phyloP scores from a whole-genome alignment of 805 yeast species.

The Candida cerambycidarum region DNA sequence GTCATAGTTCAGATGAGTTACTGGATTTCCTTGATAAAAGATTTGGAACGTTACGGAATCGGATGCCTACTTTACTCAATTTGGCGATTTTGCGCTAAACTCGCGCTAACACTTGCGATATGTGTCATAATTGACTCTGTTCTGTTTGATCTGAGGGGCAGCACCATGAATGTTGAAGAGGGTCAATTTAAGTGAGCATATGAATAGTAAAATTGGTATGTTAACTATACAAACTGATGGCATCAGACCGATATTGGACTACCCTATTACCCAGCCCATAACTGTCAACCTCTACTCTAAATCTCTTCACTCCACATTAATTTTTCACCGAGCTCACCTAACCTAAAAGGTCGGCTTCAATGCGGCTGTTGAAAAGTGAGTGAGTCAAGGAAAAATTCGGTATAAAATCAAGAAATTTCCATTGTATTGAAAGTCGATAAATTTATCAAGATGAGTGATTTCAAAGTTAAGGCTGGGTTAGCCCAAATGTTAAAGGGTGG shows the following conservation, averaged over 20 bases:
- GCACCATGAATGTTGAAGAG: no score
- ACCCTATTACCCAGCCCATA: no score
- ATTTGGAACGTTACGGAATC: no score
- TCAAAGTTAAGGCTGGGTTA: slow-evolving; percentile 69
- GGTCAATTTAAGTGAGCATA: no score
- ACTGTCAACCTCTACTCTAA: no score
- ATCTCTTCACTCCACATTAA: background rate
- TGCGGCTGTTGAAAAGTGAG: slow-evolving; percentile 1
- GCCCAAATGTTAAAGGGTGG: slow-evolving; percentile 87
- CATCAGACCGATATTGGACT: no score
- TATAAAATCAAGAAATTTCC: no score
- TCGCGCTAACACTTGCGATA: slow-evolving; percentile 4
- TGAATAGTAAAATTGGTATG: no score
- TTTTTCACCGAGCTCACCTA: background rate
- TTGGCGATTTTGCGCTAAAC: background rate
- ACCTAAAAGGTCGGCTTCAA: no score
- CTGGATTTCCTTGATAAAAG: no score
- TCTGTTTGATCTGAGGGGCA: background rate
- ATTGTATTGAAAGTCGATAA: background rate
- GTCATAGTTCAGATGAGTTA: slow-evolving; percentile 2
- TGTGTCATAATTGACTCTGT: slow-evolving; percentile 1
- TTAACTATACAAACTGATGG: no score
- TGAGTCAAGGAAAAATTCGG: slow-evolving; percentile 1
- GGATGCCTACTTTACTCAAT: slow-evolving; percentile 1
- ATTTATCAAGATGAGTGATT: slow-evolving; percentile 16